Base-by-base conservation (phyloP, 2,329 filamentous ascomycete species). In the Hypoxylon sp. region DNA sequence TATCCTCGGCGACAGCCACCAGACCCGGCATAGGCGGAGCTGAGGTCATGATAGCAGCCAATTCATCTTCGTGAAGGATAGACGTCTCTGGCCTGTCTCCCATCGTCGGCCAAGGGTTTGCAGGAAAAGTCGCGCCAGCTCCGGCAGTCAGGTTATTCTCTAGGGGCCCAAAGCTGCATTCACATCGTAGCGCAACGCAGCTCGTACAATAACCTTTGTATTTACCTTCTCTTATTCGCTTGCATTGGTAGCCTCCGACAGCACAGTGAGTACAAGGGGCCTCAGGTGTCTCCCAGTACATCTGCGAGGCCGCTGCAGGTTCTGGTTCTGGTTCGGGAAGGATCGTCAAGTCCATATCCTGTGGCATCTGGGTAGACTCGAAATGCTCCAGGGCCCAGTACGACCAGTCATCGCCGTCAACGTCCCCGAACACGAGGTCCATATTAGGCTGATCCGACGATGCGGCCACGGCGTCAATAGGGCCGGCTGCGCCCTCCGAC, bases 131-230 rank as follows among this genome's bases (percentile, higher is more conserved):
- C n/a, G 72, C 56, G 48, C 74, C 31, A 73, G 74, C 66, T 44
- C 73, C 78, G 2, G 79, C 74, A 51, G 80, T 77, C 46, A 81
- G 72, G 56, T 76, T 78, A 66, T 78, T 74, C 29, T 77, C 72
- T 5, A 70, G 69, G 27, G 80, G 76, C 3, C 82, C 86, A 68
- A 89, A 86, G 78, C 87, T 90, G 78, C 88, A 90, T 39, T 84
- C 82, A 71, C 84, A 80, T n/a, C 83, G 82, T 35, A 90, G 79
- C 13, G 88, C 88, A 50, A 90, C 87, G 72, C 88, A 90, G 72
- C 84, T 88, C 31, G 88, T 90, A 74, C 88, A 90, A 70, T 87
- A 89, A 65, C 87, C 86, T 77, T 84, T 86, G 75, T 86, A 85
- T 73, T 82, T 81, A 84, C 87, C 88, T 77, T 90, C 88, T 35